phyloP scores from a whole-genome alignment of 495 filamentous ascomycete species.

The Penicillium egyptiacum region DNA sequence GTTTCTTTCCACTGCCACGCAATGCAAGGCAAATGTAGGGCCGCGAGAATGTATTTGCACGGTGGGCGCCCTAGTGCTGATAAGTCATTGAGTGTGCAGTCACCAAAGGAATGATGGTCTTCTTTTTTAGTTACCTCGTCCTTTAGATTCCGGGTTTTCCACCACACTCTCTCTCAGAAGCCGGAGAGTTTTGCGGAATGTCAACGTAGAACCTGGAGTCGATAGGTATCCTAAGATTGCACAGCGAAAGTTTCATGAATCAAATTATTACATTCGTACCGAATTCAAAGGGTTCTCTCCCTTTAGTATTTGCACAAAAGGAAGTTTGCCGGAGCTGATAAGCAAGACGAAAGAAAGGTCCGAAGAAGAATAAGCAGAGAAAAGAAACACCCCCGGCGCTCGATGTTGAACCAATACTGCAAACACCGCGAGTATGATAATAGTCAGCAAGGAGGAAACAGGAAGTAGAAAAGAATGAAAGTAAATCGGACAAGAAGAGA shows the following conservation, averaged over 20 bases:
- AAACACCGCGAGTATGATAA: constrained; percentile 3
- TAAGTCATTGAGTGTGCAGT: background rate
- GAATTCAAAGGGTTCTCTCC: background rate
- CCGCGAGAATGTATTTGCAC: background rate
- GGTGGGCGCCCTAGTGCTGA: background rate
- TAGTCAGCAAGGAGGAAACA: background rate
- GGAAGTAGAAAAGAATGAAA: background rate
- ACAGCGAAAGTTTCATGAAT: background rate
- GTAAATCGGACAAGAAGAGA: background rate
- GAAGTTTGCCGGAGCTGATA: background rate
- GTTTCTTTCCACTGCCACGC: background rate
- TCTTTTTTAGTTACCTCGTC: too few relatives aligned
- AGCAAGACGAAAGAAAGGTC: background rate
- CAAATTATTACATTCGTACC: constrained; percentile 4
- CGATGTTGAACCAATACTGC: constrained; percentile 1
- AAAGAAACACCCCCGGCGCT: background rate
- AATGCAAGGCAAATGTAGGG: background rate
- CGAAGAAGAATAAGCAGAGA: background rate
- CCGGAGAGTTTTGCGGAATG: too few relatives aligned
- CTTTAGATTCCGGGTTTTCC: too few relatives aligned
- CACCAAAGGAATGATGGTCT: too few relatives aligned
- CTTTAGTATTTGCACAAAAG: constrained; percentile 5
- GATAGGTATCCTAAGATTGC: background rate
- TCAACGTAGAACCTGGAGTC: too few relatives aligned
- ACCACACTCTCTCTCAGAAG: too few relatives aligned